These are phyloP conservation scores for Chaetomium sp. DNA, from an alignment of 2,329 filamentous ascomycete species.

Conservation along the genomic window DNA sequence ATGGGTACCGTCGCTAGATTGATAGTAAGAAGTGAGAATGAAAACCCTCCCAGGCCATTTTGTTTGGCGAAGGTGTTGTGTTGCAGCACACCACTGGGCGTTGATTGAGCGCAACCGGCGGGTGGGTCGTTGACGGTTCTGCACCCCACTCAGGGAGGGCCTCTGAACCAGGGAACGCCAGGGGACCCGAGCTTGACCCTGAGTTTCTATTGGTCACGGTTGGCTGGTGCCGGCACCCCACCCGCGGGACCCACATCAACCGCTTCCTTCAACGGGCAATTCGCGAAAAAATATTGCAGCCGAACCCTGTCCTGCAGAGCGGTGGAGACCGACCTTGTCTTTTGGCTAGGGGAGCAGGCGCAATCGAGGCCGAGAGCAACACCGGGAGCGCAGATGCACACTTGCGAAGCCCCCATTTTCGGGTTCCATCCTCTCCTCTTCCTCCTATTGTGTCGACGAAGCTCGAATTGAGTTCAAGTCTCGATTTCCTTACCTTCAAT, in stretches of 20 bases:
- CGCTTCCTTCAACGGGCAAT: slow-evolving; percentile 28
- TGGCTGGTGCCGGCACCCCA: slow-evolving; percentile 22
- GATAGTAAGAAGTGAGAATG: not conserved
- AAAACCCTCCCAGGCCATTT: not conserved
- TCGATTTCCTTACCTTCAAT: not conserved
- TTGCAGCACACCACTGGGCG: not conserved
- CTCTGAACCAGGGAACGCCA: slow-evolving; percentile 23
- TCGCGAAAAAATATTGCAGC: slow-evolving; percentile 34
- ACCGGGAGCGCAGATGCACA: slow-evolving; percentile 5
- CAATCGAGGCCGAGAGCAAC: slow-evolving; percentile 25
- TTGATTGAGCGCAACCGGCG: slow-evolving; percentile 8
- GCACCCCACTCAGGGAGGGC: not conserved
- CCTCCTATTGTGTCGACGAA: not conserved
- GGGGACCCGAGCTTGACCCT: slow-evolving; percentile 21
- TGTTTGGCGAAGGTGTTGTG: not conserved
- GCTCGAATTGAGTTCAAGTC: not conserved
- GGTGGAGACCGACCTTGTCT: slow-evolving; percentile 6
- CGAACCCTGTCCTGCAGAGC: slow-evolving; percentile 22
- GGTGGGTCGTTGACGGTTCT: not conserved
- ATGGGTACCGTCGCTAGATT: not conserved
- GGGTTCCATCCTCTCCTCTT: slow-evolving; percentile 3
- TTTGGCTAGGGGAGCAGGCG: slow-evolving; percentile 4
- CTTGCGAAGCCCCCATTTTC: slow-evolving; percentile 1
- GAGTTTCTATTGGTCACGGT: slow-evolving; percentile 24
- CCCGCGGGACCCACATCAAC: slow-evolving; percentile 22